phyloP scores from a whole-genome alignment of 208 protist species.

The Crithidia fasciculata region DNA sequence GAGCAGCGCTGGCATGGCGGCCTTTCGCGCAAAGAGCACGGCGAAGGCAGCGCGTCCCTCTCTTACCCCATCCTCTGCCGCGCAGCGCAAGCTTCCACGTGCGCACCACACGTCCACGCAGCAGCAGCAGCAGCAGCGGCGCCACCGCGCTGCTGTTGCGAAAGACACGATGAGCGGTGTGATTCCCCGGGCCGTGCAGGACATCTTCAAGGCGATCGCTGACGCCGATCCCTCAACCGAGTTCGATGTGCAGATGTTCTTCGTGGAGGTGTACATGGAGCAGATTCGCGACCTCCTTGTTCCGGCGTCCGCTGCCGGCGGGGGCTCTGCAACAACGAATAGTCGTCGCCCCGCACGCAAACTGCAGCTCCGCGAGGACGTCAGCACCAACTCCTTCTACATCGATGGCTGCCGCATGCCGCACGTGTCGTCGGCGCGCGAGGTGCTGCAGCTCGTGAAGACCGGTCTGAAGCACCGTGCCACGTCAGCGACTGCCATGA shows the following conservation, averaged over 20 bases:
- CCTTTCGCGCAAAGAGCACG: neutral
- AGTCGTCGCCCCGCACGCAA: slow-evolving; percentile 9
- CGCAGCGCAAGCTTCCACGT: neutral
- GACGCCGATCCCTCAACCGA: slow-evolving; percentile 68
- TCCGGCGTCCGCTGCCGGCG: slow-evolving; percentile 10
- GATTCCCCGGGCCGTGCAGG: slow-evolving; percentile 92
- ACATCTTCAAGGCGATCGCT: slow-evolving; percentile 90
- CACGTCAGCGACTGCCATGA: slow-evolving; percentile 89
- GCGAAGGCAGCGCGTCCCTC: neutral
- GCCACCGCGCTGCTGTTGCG: slow-evolving; percentile 8
- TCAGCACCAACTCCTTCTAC: slow-evolving; percentile 74
- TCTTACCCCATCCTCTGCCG: neutral
- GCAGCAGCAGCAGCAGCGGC: neutral
- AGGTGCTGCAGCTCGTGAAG: slow-evolving; percentile 88
- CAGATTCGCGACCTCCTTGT: slow-evolving; percentile 94
- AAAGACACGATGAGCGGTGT: slow-evolving; percentile 69
- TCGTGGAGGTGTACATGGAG: slow-evolving; percentile 98
- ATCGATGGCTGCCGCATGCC: slow-evolving; percentile 91
- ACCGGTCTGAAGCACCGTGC: slow-evolving; percentile 69
- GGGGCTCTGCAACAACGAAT: neutral
- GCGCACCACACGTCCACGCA: neutral
- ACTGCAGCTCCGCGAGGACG: slow-evolving; percentile 79
- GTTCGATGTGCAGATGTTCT: slow-evolving; percentile 95
- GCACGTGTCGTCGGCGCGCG: slow-evolving; percentile 77
- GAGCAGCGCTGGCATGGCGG: neutral